A percentile compares a stretch with the other conserved stretches of the same genome.
Evolutionary conservation across 2,329 filamentous ascomycete genomes (phyloP).

Genomic region (Didymella glomerata): DNA sequence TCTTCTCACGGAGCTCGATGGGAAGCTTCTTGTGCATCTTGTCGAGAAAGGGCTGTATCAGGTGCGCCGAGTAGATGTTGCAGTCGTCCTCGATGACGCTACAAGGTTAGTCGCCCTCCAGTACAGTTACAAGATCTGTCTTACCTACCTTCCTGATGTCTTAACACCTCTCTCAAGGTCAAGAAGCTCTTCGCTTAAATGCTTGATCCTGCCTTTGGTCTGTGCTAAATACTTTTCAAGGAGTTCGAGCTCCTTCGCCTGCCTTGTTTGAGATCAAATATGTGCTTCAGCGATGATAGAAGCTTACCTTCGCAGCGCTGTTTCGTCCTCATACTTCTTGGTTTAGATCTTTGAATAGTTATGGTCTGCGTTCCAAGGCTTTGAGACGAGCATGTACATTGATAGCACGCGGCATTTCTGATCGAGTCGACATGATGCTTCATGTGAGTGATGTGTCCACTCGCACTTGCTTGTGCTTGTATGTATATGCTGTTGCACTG

Average conservation of each 20-base stretch:
- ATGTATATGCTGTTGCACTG: background rate
- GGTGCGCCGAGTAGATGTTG: background rate
- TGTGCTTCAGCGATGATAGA: background rate
- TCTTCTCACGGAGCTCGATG: background rate
- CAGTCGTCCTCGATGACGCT: background rate
- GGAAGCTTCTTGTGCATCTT: background rate
- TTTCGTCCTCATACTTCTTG: background rate
- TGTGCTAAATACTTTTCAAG: background rate
- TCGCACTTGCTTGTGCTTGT: background rate
- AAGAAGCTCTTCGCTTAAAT: background rate
- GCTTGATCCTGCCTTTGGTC: background rate
- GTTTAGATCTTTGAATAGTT: background rate
- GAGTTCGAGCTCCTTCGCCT: background rate
- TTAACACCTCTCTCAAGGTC: background rate
- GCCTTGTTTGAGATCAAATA: background rate
- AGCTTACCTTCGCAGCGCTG: background rate
- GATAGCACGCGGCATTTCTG: no score
- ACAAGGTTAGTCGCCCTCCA: background rate
- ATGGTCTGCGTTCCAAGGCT: background rate
- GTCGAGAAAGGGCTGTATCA: background rate
- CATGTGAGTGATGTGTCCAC: background rate
- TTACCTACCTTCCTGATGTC: background rate
- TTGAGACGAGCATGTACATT: no score
- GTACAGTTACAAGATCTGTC: no score
- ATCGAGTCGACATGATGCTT: background rate